Evolutionary conservation across 1,284 basidiomycete genomes (phyloP), one percentile per base, ranked within the genome.

Genomic region (Moesziomyces sp.): DNA sequence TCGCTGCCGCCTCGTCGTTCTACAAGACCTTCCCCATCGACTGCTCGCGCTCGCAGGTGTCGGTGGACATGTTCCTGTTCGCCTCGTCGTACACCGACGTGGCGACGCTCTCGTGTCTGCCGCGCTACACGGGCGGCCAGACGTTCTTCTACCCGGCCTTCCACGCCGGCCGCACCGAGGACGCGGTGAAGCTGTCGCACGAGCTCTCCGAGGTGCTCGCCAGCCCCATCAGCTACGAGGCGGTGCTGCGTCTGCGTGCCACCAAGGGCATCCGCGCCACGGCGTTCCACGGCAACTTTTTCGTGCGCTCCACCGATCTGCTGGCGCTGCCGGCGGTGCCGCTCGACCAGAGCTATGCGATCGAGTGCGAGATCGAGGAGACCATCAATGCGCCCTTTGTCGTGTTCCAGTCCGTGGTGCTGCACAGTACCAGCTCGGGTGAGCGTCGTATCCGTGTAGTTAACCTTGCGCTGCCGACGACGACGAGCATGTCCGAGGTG

Each of bases 11-110:
- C 26, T 93, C 92, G 35, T 89, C 91, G 9, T 99, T 97, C 87
- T 99, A 98, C 89, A 99, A 99, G 88, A 94, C 93, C 0, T 98
- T 99, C 78, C 94, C 97, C 19, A 99, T 99, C 83, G 96, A 99
- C 79, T 99, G 96, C 85, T 98, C 96, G 9, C 90, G 96, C 75
- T 91, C 92, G 10, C 97, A 99, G 85, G 92, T 99, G 42, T 95
- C 95, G 0, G 95, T 99, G 58, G 96, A 99, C 85, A 98, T 99
- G 96, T 99, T 97, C 91, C 88, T 99, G 56, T 98, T 97, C 86
- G 92, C 92, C 66, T 88, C 93, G 16, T 88, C 88, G 26, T 99
- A 99, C 85, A 95, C 96, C 74, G 97, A 99, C 85, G 93, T 99
- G 43, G 94, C 97, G 2, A 95, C 91, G 62, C 88, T 97, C 38